Percentiles rank a stretch among this genome's conserved stretches.
Evolutionary conservation across 2,329 filamentous ascomycete genomes (phyloP).

Genomic region (Colletotrichum orbiculare): DNA sequence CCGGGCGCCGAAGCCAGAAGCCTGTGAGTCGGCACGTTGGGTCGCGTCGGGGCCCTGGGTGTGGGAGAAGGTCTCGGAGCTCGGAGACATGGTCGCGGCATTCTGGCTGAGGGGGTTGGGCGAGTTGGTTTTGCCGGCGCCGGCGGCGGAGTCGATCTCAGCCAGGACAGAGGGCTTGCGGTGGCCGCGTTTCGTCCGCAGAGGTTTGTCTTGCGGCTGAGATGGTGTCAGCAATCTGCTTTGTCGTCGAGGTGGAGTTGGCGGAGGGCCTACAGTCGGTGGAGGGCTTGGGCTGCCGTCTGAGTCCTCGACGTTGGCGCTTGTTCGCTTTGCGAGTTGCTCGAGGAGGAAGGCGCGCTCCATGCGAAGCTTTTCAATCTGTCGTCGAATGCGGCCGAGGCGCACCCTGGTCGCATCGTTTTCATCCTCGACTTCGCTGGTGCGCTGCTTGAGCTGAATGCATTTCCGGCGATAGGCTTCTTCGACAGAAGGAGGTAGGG

Average conservation of each 20-base stretch:
- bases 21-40: slow-evolving; percentile 45
- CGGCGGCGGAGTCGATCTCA: slow-evolving; percentile 52
- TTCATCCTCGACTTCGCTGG: slow-evolving; percentile 90
- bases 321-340: slow-evolving; percentile 79
- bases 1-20: slow-evolving; percentile 25
- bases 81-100: slow-evolving; percentile 58
- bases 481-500: slow-evolving; percentile 88
- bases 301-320: slow-evolving; percentile 80
- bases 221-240: slow-evolving; percentile 38
- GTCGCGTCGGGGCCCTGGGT: slow-evolving; percentile 46
- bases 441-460: slow-evolving; percentile 90
- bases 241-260: slow-evolving; percentile 37
- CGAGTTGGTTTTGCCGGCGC: slow-evolving; percentile 49
- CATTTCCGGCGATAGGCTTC: slow-evolving; percentile 97
- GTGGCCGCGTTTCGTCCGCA: slow-evolving; percentile 79
- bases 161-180: slow-evolving; percentile 66
- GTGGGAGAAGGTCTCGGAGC: slow-evolving; percentile 65
- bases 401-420: slow-evolving; percentile 87
- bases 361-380: slow-evolving; percentile 91
- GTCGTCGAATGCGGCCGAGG: slow-evolving; percentile 82
- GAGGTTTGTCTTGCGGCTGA: slow-evolving; percentile 81
- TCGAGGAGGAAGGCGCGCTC: slow-evolving; percentile 82
- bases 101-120: slow-evolving; percentile 60
- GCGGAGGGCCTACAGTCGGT: slow-evolving; percentile 70
- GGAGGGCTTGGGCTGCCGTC: slow-evolving; percentile 84